Conservation (phyloP, 306 rosid genomes). For the Vigna hirtella region DNA sequence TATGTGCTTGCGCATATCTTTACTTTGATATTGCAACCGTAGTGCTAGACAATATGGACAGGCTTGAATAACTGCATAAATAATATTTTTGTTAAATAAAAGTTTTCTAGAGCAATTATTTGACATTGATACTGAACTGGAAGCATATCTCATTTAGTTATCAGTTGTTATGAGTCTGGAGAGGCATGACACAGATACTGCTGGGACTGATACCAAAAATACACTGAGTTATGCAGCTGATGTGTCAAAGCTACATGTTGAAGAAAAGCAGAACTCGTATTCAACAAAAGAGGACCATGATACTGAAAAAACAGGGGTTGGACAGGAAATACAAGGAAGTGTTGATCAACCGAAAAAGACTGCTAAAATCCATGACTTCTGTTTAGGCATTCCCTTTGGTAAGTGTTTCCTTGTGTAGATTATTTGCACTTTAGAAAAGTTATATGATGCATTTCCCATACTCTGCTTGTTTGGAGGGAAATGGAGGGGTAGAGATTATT, state of each 20-base stretch:
- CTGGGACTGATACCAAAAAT: constrained; percentile 54
- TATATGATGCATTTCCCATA: constrained; percentile 17
- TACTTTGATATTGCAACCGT: constrained; percentile 8
- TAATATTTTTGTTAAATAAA: constrained; percentile 29
- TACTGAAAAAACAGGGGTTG: constrained; percentile 48
- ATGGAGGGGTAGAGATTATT: not conserved
- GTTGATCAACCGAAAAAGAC: constrained; percentile 52
- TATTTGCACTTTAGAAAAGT: constrained; percentile 30
- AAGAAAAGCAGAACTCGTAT: constrained; percentile 50
- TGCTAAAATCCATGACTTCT: constrained; percentile 93
- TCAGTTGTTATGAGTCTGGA: constrained; percentile 64
- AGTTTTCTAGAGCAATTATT: constrained; percentile 39
- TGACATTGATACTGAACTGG: constrained; percentile 45
- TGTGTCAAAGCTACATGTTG: constrained; percentile 49
- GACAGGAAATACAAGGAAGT: constrained; percentile 47
- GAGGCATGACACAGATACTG: constrained; percentile 55
- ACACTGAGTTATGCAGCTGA: constrained; percentile 54
- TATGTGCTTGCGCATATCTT: constrained; percentile 29
- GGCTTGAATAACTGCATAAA: constrained; percentile 7
- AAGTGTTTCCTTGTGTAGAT: constrained; percentile 44
- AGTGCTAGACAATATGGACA: constrained; percentile 11
- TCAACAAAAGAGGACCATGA: constrained; percentile 45
- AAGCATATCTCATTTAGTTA: constrained; percentile 53
- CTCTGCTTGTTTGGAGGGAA: not conserved
- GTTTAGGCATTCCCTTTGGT: constrained; percentile 98